phyloP scores from a whole-genome alignment of 2,329 filamentous ascomycete genomes.

The Hypocrella siamensis region DNA sequence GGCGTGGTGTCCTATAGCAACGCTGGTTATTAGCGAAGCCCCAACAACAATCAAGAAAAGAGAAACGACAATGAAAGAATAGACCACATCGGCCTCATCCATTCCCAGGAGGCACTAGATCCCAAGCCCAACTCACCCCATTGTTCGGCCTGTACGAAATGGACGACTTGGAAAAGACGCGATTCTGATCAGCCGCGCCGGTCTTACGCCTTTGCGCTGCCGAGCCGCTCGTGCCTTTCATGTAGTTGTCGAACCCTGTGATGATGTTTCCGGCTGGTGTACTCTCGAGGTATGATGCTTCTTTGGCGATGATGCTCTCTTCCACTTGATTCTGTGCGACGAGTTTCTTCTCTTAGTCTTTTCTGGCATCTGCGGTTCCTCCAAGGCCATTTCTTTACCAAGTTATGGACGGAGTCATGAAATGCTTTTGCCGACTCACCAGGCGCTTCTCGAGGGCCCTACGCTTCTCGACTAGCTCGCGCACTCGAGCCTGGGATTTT shows the following conservation, averaged over 20 bases:
- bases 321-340: conserved; percentile 34
- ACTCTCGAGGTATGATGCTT: conserved; percentile 80
- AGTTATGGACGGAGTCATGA: too few species aligned
- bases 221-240: conserved; percentile 64
- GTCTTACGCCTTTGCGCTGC: conserved; percentile 48
- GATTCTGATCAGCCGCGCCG: conserved; percentile 50
- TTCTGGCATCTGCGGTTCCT: too few species aligned
- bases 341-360: too few species aligned
- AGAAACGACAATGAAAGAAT: too few species aligned
- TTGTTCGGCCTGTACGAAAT: conserved; percentile 39
- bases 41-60: neutral
- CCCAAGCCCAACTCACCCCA: conserved; percentile 9
- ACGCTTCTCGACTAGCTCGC: conserved; percentile 29
- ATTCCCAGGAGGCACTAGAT: too few species aligned
- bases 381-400: too few species aligned
- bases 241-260: conserved; percentile 94
- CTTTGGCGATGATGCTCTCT: conserved; percentile 69
- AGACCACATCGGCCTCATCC: too few species aligned
- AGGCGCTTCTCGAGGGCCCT: conserved; percentile 21
- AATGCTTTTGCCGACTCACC: conserved; percentile 14
- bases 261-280: conserved; percentile 89
- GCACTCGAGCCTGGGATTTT: conserved; percentile 31
- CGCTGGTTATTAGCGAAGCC: neutral
- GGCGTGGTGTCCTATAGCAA: conserved; percentile 23
- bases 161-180: conserved; percentile 57